phyloP scores from a whole-genome alignment of 1,284 basidiomycete genomes.

The Thecaphora frezii region DNA sequence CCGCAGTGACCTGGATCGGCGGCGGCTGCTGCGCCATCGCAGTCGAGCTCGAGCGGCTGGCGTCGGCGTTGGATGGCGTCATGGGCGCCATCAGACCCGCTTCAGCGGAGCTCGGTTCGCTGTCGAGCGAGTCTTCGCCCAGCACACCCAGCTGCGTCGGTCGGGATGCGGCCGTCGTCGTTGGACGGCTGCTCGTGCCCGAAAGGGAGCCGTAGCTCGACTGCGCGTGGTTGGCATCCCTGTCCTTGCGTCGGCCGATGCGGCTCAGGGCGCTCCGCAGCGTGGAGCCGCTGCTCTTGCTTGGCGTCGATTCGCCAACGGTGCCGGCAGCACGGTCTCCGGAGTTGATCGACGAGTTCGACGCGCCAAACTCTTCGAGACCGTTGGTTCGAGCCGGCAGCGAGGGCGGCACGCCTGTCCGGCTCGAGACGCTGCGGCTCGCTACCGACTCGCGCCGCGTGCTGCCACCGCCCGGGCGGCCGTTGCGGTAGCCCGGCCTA shows the following conservation, averaged over 20 bases:
- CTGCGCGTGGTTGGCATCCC: slow-evolving; percentile 28
- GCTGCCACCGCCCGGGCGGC: slow-evolving; percentile 8
- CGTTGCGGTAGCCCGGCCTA: slow-evolving; percentile 12
- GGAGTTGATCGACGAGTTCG: slow-evolving; percentile 37
- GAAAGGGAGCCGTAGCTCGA: slow-evolving; percentile 39
- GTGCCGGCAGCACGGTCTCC: slow-evolving; percentile 21
- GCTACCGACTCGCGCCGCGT: slow-evolving; percentile 20
- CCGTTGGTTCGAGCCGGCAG: slow-evolving; percentile 13
- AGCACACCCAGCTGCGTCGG: neutral
- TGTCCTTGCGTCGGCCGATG: slow-evolving; percentile 40
- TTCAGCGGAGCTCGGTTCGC: slow-evolving; percentile 11
- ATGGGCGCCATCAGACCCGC: slow-evolving; percentile 46
- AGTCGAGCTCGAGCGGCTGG: neutral
- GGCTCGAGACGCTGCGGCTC: slow-evolving; percentile 32
- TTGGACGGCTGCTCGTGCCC: slow-evolving; percentile 1
- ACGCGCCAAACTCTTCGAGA: slow-evolving; percentile 39
- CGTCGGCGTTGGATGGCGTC: slow-evolving; percentile 19
- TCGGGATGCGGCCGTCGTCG: neutral
- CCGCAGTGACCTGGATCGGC: slow-evolving; percentile 1
- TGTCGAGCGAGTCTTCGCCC: slow-evolving; percentile 33
- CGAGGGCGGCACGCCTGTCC: slow-evolving; percentile 14
- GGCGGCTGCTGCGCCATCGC: slow-evolving; percentile 2
- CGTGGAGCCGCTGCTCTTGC: slow-evolving; percentile 28
- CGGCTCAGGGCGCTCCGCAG: slow-evolving; percentile 46
- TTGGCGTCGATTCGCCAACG: slow-evolving; percentile 16